These are phyloP conservation scores for Candida railenensis DNA, from an alignment of 805 yeast genomes.

Conservation along the genomic window DNA sequence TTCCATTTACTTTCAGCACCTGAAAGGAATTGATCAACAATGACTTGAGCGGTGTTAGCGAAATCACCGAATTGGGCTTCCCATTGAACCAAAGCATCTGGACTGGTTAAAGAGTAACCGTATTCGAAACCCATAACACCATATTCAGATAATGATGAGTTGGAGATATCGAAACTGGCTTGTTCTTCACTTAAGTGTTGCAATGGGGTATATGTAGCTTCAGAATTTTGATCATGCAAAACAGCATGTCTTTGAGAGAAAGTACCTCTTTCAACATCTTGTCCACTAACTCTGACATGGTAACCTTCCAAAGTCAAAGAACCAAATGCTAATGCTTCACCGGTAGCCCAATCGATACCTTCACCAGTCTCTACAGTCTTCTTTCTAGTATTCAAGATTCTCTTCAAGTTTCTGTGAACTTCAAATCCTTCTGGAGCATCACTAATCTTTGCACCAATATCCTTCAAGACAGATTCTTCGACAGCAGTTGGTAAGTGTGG, in stretches of 20 bases:
- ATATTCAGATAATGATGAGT: slow-evolving; percentile 96
- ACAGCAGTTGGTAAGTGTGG: slow-evolving; percentile 97
- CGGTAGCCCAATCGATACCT: slow-evolving; percentile 99
- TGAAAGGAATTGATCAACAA: slow-evolving; percentile 93
- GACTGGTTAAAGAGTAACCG: slow-evolving; percentile 96
- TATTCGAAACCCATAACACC: slow-evolving; percentile 99
- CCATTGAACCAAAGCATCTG: slow-evolving; percentile 97
- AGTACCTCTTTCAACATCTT: slow-evolving; percentile 99
- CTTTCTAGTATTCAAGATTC: slow-evolving; percentile 85
- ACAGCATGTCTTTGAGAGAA: slow-evolving; percentile 99
- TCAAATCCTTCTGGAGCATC: slow-evolving; percentile 85
- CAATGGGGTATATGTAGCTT: slow-evolving; percentile 81
- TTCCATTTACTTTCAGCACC: slow-evolving; percentile 99
- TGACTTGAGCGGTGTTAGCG: slow-evolving; percentile 98
- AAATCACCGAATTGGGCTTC: slow-evolving; percentile 99
- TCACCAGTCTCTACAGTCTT: slow-evolving; percentile 86
- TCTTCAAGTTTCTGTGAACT: slow-evolving; percentile 92
- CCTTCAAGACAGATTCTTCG: slow-evolving; percentile 64
- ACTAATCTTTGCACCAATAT: slow-evolving; percentile 75
- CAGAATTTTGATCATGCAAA: slow-evolving; percentile 91
- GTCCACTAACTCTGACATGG: slow-evolving; percentile 97
- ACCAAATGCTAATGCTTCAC: slow-evolving; percentile 98
- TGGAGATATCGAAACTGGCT: slow-evolving; percentile 83
- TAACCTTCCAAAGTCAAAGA: slow-evolving; percentile 88
- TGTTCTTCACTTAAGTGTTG: slow-evolving; percentile 75